A percentile compares a stretch with the other conserved stretches of the same genome.
Evolutionary conservation across 371 early-diverging fungal species (phyloP).

Genomic region (Choanephora cucurbitarum): DNA sequence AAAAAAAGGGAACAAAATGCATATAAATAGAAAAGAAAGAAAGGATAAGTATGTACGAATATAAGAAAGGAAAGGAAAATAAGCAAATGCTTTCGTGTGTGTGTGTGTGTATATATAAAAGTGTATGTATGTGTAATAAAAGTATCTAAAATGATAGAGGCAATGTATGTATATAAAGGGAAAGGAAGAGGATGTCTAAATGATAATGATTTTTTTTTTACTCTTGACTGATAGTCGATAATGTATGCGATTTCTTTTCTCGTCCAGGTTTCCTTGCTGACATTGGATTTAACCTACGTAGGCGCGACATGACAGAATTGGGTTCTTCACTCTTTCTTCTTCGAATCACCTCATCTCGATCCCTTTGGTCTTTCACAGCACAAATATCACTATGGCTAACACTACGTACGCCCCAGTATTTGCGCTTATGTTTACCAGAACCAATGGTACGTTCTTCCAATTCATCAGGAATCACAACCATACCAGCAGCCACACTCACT

Average conservation of each 20-base stretch:
- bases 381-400: constrained; percentile 40
- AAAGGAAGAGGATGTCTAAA: too few species aligned
- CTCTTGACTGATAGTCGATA: not conserved
- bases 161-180: too few species aligned
- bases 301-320: constrained; percentile 7
- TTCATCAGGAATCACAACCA: constrained; percentile 55
- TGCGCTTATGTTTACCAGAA: constrained; percentile 34
- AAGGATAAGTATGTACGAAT: too few species aligned
- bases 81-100: too few species aligned
- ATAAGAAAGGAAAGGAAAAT: too few species aligned
- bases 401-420: constrained; percentile 47
- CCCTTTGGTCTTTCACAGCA: constrained; percentile 2
- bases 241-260: not conserved
- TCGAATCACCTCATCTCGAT: constrained; percentile 16
- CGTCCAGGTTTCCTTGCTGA: constrained; percentile 4
- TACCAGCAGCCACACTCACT: constrained; percentile 59
- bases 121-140: too few species aligned
- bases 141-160: too few species aligned
- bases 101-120: too few species aligned
- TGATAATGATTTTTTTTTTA: not conserved
- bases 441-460: constrained; percentile 46
- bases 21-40: too few species aligned
- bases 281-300: not conserved
- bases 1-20: too few species aligned
- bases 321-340: constrained; percentile 50